Evolutionary conservation across 306 rosid species (phyloP).

Genomic region (Vigna radiata): DNA sequence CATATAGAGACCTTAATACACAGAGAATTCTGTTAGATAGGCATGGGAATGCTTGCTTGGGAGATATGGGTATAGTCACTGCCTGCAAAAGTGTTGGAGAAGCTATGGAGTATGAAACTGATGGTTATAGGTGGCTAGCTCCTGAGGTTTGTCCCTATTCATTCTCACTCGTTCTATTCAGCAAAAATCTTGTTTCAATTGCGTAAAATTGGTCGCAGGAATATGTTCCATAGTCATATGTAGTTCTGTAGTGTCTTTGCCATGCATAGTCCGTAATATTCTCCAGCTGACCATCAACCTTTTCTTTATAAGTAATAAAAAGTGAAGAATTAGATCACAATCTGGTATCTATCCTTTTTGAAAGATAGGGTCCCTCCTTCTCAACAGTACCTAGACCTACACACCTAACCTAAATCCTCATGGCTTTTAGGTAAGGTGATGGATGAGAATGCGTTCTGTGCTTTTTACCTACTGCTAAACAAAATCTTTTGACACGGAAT

Average conservation of each 20-base stretch:
- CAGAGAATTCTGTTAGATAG: slow-evolving; percentile 85
- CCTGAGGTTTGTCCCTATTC: slow-evolving; percentile 79
- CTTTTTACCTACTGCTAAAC: slow-evolving; percentile 28
- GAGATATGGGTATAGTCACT: slow-evolving; percentile 87
- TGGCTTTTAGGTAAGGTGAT: slow-evolving; percentile 38
- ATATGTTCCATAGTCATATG: slow-evolving; percentile 33
- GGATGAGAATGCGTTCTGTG: not conserved
- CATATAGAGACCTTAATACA: slow-evolving; percentile 82
- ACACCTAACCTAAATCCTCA: slow-evolving; percentile 23
- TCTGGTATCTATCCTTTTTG: slow-evolving; percentile 27
- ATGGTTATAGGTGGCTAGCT: slow-evolving; percentile 97
- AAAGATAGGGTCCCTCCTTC: slow-evolving; percentile 30
- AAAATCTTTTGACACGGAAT: slow-evolving; percentile 20
- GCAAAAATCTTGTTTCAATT: slow-evolving; percentile 39
- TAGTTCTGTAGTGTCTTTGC: slow-evolving; percentile 30
- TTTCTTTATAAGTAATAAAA: slow-evolving; percentile 16
- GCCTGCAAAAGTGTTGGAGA: slow-evolving; percentile 87
- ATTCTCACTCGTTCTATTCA: slow-evolving; percentile 41
- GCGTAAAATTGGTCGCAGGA: slow-evolving; percentile 6
- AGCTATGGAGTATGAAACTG: slow-evolving; percentile 91
- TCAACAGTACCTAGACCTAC: slow-evolving; percentile 16
- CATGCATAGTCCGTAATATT: slow-evolving; percentile 31
- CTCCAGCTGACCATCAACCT: slow-evolving; percentile 31
- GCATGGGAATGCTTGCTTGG: slow-evolving; percentile 90
- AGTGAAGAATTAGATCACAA: slow-evolving; percentile 10